Base-by-base conservation (phyloP, 2,329 filamentous ascomycete genomes). In the Fusarium albosuccineum region DNA sequence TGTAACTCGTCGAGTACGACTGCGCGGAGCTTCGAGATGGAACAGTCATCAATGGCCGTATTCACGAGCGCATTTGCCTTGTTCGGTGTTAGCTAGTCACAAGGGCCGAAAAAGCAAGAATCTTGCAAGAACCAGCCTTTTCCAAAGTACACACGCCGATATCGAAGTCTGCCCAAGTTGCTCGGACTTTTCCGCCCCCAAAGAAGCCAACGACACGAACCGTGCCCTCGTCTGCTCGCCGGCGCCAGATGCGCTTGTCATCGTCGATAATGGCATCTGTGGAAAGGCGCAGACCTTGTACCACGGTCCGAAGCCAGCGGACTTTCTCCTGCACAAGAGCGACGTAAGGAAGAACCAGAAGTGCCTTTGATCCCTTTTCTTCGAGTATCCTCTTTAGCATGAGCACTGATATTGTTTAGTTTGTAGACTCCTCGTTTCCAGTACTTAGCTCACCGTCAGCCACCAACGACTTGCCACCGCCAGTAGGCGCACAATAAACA, bases 241-340 rank as follows among this genome's bases (percentile, higher is more conserved):
- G 83, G 40, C 82, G 83, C 83, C 86, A 89, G 14, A 85, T 76
- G 14, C 79, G 79, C 41, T 77, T 73, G 9, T 74, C 71, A n/a
- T 76, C 74, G 26, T 78, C 74, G 57, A 78, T 73, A 30, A 67
- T 78, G 60, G 74, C 78, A 45, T 71, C 67, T 9, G 79, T 68
- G 1, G 79, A 63, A 16, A 75, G 81, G 51, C 80, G 79, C 54
- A 93, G 82, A 27, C 85, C 87, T 63, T 89, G 82, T 4, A 92
- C 89, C 16, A 92, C 81, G 49, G 83, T 87, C 30, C 91, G 86
- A 41, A 94, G 80, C 90, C 91, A 94, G 56, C 88, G 87, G 33
- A 92, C 85, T 75, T 94, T 94, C 76, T 94, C 92, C 74, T 94
- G 91, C 0, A 94, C 92, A 4, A 94, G 84, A 16, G 92, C 91